These are phyloP conservation scores for Rhizopus arrhizus DNA, from an alignment of 371 early-diverging fungal genomes.

Conservation along the genomic window DNA sequence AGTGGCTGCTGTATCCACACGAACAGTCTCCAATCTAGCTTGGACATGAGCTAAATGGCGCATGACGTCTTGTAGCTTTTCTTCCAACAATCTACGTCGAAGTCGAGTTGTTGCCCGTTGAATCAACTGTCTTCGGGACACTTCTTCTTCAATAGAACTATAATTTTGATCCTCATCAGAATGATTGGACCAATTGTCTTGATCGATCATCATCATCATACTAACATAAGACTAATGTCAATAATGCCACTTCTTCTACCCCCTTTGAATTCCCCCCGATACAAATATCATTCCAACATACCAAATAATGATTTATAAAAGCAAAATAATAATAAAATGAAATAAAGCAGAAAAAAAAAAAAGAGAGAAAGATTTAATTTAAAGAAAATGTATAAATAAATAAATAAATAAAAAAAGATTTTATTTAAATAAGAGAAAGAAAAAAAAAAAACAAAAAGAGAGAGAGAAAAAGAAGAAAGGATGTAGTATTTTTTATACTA, in stretches of 20 bases:
- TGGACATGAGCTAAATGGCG: conserved; percentile 26
- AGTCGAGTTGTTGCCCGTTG: conserved; percentile 28
- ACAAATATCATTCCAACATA: background rate
- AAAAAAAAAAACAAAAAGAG: conserved; percentile 9
- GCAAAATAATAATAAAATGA: background rate
- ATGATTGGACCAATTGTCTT: background rate
- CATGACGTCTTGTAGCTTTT: conserved; percentile 35
- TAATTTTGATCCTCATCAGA: conserved; percentile 9
- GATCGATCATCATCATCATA: background rate
- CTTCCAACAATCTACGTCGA: conserved; percentile 24
- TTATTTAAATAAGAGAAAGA: conserved; percentile 2
- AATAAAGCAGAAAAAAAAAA: conserved; percentile 8
- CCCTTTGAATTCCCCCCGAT: background rate
- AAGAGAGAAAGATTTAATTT: conserved; percentile 10
- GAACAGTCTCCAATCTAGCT: conserved; percentile 33
- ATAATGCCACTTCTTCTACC: background rate
- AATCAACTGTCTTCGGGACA: conserved; percentile 22
- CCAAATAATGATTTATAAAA: background rate
- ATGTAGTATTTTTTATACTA: background rate
- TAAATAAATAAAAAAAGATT: conserved; percentile 3
- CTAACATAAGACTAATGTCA: background rate
- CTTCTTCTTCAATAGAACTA: conserved; percentile 11
- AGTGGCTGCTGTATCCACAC: conserved; percentile 34
- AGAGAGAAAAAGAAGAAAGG: conserved; percentile 4
- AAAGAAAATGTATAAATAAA: conserved; percentile 11